Percentiles rank a stretch among this genome's conserved stretches.
These are phyloP conservation scores for Solanum raphanifolium DNA, from an alignment of 257 asterid genomes.

Conservation along the genomic window DNA sequence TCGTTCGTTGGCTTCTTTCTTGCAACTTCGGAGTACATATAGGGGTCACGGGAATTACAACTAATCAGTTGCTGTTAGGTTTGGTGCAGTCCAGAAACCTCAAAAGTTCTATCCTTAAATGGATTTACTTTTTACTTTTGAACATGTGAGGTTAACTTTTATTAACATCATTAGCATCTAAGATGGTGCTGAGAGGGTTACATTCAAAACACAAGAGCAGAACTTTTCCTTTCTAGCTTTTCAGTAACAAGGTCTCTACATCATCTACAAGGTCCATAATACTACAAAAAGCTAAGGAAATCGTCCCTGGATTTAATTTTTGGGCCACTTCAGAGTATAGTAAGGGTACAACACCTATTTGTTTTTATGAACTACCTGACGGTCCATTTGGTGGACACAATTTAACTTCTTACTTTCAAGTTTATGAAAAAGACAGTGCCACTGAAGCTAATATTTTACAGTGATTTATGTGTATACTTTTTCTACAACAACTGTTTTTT, in stretches of 20 bases:
- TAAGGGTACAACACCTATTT: background rate
- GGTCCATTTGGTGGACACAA: background rate
- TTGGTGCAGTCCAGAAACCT: background rate
- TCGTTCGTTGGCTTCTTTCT: background rate
- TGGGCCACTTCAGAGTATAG: background rate
- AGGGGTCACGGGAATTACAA: background rate
- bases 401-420: background rate
- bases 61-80: background rate
- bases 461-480: background rate
- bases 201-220: background rate
- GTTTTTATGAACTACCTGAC: background rate
- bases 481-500: background rate
- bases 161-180: background rate
- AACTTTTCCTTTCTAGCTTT: background rate
- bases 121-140: background rate
- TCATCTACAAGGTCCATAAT: background rate
- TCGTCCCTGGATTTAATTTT: background rate
- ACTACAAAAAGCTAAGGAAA: background rate
- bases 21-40: background rate
- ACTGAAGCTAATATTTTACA: background rate
- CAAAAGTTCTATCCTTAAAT: background rate
- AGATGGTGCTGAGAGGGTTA: background rate
- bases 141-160: background rate
- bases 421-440: background rate
- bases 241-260: background rate